phyloP scores from a whole-genome alignment of 768 basidiomycete species.

The Suillus sp. region DNA sequence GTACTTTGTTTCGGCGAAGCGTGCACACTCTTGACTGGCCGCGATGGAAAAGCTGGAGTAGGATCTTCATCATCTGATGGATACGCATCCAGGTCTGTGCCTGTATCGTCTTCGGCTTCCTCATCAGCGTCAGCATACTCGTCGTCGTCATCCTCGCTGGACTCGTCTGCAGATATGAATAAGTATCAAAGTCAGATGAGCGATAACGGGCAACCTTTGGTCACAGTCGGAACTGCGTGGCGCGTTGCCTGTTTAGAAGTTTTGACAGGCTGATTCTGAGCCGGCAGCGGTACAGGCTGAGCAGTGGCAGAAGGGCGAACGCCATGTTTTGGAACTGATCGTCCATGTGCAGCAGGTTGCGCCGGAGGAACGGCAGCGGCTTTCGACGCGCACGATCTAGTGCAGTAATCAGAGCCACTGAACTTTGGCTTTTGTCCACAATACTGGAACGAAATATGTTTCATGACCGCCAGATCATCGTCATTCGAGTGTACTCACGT shows the following conservation, averaged over 20 bases:
- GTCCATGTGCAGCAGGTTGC: slow-evolving; percentile 19
- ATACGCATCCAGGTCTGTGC: slow-evolving; percentile 35
- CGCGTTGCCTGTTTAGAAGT: slow-evolving; percentile 15
- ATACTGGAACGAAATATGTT: slow-evolving; percentile 26
- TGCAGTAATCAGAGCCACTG: slow-evolving; percentile 60
- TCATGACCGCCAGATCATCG: slow-evolving; percentile 25
- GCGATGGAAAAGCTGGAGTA: slow-evolving; percentile 16
- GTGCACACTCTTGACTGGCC: slow-evolving; percentile 13
- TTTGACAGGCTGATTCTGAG: slow-evolving; percentile 17
- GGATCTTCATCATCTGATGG: slow-evolving; percentile 34
- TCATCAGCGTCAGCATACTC: slow-evolving; percentile 26
- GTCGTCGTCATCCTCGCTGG: slow-evolving; percentile 18
- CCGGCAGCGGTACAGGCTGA: background rate
- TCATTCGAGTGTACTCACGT: slow-evolving; percentile 29
- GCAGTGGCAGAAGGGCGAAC: slow-evolving; percentile 14
- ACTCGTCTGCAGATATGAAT: slow-evolving; percentile 23
- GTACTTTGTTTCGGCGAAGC: slow-evolving; percentile 18
- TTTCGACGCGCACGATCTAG: slow-evolving; percentile 61
- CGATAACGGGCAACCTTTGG: slow-evolving; percentile 24
- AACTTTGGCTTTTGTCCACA: slow-evolving; percentile 68
- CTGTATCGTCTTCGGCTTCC: slow-evolving; percentile 27
- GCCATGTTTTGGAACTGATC: slow-evolving; percentile 21
- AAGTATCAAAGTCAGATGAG: slow-evolving; percentile 16
- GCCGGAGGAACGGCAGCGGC: slow-evolving; percentile 36
- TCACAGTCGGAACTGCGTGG: slow-evolving; percentile 16